Base-by-base conservation (phyloP, 495 filamentous ascomycete species). In the Penicillium arizonense region DNA sequence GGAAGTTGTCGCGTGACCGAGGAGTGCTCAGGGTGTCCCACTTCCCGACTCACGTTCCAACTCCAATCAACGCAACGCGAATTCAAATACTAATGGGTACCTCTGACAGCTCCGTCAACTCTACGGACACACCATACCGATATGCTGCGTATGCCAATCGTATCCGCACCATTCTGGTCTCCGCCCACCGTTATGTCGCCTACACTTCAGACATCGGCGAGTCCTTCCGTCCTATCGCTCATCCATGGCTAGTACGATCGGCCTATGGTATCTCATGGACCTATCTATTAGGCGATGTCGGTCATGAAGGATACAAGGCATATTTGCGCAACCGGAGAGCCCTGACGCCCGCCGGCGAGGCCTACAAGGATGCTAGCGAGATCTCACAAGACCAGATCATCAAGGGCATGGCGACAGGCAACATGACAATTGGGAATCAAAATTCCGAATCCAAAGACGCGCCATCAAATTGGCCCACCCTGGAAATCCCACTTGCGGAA, bases 141-240 rank as follows among this genome's bases (percentile, higher is more conserved):
- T 98, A 96, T 69, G 94, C 93, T 43, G 94, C 89, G 60, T 97
- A 98, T 74, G 89, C 89, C 44, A 83, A 84, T 57, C 84, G 92
- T 49, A 71, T 92, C 55, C 87, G 91, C 55, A 98, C 93, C 14
- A 88, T 97, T 63, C 84, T 98, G 58, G 80, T 90, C 62, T 87
- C 87, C 37, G 90, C 91, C 24, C 94, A 98, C 65, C 88, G 94
- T 63, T 97, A 98, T 69, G 90, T 98, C 52, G 94, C 94, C 56
- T 98, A 97, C 74, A 97, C 94, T 12, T 93, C 88, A 30, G 94
- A 98, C 68, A 90, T 98, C 38, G 94, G 94, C 66, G 94, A 98
- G 69, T 95, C 89, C 8, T 98, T 98, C 73, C 87, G 94, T 5
- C 94, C 94, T 4, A 80, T 97, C 48, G 91, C 92, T 4, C 90